Base-by-base conservation (phyloP, 1,139 yeast species). In the Yamadazyma blattariae region DNA sequence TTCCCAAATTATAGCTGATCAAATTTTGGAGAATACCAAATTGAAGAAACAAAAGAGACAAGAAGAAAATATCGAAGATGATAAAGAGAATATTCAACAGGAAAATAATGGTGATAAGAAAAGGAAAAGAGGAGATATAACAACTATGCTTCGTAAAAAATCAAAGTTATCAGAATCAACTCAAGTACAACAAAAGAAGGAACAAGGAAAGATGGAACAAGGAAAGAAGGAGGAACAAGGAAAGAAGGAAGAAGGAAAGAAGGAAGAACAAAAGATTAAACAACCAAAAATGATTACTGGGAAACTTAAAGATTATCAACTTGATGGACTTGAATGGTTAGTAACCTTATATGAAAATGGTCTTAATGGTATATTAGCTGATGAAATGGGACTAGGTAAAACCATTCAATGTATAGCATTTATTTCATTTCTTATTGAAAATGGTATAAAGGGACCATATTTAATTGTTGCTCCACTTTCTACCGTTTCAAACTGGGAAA, bases 311-410 rank as follows among this genome's bases (percentile, higher is more conserved):
- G 83, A 79, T 22, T 90, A 92, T 53, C 98, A 92, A 57, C 56
- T 88, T 19, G 92, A 85, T 37, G 98, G 97, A 0, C 72, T 90
- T 38, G 90, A 87, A 47, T 92, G 97, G 97, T 63, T 92, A 33
- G 74, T 82, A 10, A 84, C 96, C 0, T 64, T 92, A 21, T 92
- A 84, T 55, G 95, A 90, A 55, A 92, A 92, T 57, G 98, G 97
- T 0, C 67, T 92, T 23, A 92, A 92, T 59, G 98, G 98, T 3
- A 89, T 92, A 24, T 64, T 92, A 21, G 97, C 97, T 0, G 97
- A 92, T 59, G 97, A 90, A 57, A 92, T 90, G 97, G 97, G 97
- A 0, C 65, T 89, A 27, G 97, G 98, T 5, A 90, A 90, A 54
- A 92, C 97, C 0, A 60, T 90, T 10, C 96, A 90, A 56, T 83